Evolutionary conservation across 2,329 filamentous ascomycete genomes (phyloP), one percentile per base, ranked within the genome.

Genomic region (Aciculosporium take): DNA sequence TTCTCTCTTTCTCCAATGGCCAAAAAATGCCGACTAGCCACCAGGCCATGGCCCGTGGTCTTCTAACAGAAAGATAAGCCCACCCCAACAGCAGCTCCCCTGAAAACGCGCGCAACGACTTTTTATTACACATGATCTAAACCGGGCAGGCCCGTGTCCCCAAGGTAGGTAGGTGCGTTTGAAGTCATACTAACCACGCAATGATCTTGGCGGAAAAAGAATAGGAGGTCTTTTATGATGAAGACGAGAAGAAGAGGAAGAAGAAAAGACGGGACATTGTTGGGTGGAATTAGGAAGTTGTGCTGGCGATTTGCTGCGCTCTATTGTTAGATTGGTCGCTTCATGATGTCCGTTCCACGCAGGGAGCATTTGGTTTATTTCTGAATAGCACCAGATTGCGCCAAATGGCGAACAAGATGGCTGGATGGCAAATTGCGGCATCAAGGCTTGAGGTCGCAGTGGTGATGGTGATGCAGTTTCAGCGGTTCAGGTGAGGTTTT

Each of bases 131-230:
- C 9, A 17, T 36, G 38, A 17, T 33, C 23, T 30, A 34, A 21
- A 36, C 7, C 13, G 7, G 7, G 2, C n/a, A 17, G 20, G 28
- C 20, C 21, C 21, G 17, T 12, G 30, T 30, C 8, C 25, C 5
- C 29, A 23, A 36, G 33, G 39, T 41, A 41, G 32, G 39, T 18
- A 35, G 32, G 39, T 18, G 30, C 13, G 36, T 24, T 13, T 36
- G 39, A 30, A 36, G 21, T 20, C 18, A n/a, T 24, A n/a, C 39
- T 41, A 36, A 41, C 32, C 25, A 24, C 25, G 3, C 7, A 29
- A 29, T 25, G 18, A 41, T 5, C 3, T 9, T 36, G n/a, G 18
- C 23, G 39, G 33, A 35, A 21, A 18, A 20, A 18, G 10, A 8
- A n/a, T n/a, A 17, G 5, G 18, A 17, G 29, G 20, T 28, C 4